Percentiles rank a stretch among this genome's conserved stretches.
These are phyloP conservation scores for Rugonectria rugulosa DNA, from an alignment of 2,329 filamentous ascomycete species.

Conservation along the genomic window DNA sequence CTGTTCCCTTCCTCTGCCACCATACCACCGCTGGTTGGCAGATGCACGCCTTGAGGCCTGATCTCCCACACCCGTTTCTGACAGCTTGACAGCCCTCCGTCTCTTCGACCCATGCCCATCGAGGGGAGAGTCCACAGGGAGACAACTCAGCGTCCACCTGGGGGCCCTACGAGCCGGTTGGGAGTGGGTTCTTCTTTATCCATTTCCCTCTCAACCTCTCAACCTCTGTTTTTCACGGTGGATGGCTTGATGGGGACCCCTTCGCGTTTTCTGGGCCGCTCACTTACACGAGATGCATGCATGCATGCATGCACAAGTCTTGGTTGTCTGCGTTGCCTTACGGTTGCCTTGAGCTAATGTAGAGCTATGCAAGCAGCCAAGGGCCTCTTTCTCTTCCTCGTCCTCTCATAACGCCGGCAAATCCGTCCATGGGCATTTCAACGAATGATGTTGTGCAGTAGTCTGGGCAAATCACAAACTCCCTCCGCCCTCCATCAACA, in stretches of 20 bases:
- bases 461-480: not conserved
- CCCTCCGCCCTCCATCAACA: not conserved
- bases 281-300: slow-evolving; percentile 10
- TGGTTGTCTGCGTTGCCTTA: not conserved
- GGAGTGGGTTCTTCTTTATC: no score
- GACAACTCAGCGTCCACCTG: slow-evolving; percentile 4
- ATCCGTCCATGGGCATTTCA: slow-evolving; percentile 1
- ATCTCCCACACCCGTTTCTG: slow-evolving; percentile 19
- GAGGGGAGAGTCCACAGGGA: not conserved
- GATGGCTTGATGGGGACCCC: no score
- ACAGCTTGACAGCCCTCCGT: not conserved
- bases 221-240: no score
- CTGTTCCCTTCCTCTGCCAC: slow-evolving; percentile 14
- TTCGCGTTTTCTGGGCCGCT: not conserved
- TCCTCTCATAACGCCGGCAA: not conserved
- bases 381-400: not conserved
- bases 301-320: not conserved
- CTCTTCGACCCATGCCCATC: not conserved
- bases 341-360: slow-evolving; percentile 1
- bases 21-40: slow-evolving; percentile 20
- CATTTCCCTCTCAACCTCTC: no score
- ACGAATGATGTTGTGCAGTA: slow-evolving; percentile 8
- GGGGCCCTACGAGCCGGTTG: slow-evolving; percentile 9
- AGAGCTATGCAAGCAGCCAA: not conserved
- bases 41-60: slow-evolving; percentile 20